A percentile compares a stretch with the other conserved stretches of the same genome.
These are phyloP conservation scores for Metrosideros polymorpha DNA, from an alignment of 441 rosid genomes.

Conservation along the genomic window DNA sequence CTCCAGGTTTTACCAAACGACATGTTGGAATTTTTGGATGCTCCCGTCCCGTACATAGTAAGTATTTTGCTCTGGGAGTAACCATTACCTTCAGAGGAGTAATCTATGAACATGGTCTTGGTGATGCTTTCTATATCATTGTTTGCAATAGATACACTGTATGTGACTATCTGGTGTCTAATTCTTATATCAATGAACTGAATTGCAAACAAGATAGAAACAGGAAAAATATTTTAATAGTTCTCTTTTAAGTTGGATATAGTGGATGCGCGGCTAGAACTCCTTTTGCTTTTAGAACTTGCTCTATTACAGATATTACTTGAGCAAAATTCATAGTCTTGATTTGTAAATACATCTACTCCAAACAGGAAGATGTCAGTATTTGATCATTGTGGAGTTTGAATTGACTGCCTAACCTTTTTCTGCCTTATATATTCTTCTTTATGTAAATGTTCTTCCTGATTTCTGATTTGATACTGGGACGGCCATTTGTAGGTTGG, in stretches of 20 bases:
- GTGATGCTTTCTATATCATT: not conserved
- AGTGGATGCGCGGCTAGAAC: not conserved
- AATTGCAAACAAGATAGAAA: not conserved
- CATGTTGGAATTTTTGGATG: constrained; percentile 75
- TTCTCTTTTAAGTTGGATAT: not conserved
- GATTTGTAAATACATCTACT: not conserved
- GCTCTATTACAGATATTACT: not conserved
- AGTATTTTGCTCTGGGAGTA: constrained; percentile 17
- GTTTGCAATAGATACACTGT: not conserved
- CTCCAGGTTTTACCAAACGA: constrained; percentile 71
- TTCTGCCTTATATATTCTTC: not conserved
- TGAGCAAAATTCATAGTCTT: not conserved
- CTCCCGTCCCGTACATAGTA: constrained; percentile 74
- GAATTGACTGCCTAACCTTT: not conserved
- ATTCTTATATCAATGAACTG: not conserved
- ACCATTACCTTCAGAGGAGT: not conserved
- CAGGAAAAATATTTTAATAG: not conserved
- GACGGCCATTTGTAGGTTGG: constrained; percentile 48
- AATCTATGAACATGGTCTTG: not conserved
- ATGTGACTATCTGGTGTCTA: not conserved
- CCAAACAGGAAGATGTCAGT: not conserved
- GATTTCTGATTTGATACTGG: not conserved
- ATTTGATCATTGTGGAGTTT: not conserved
- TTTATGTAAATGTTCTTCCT: not conserved
- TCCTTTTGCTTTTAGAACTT: not conserved